Evolutionary conservation across 164 flowering plant species (phyloP), one percentile per base, ranked within the genome.

Genomic region (Magnolia officinalis): DNA sequence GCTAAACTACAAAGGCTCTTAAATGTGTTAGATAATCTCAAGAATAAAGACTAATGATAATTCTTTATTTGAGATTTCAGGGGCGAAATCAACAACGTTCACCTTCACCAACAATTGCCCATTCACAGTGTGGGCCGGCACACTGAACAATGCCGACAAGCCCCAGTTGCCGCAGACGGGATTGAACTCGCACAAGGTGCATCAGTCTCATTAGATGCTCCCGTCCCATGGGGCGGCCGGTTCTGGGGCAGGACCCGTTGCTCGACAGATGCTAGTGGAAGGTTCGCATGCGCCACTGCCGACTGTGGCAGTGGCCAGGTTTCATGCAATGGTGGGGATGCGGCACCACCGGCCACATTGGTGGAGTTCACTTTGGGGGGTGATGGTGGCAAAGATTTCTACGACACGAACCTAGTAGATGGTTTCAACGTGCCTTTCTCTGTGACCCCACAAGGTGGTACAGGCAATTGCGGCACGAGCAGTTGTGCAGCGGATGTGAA

Each of bases 191-290:
- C 63, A 8, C 1, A 80, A 14, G 67, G 80, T 7, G 73, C 71
- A 21, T 70, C 86, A 4, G 1, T 19, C 2, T 2, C 79, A 1
- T 1, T 84, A 0, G 19, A 70, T 16, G 80, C 76, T 10, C 81
- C 83, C 0, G 24, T 72, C 0, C 63, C 55, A 9, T 88, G 86
- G 88, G 78, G 83, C 0, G 87, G 87, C 74, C 83, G 88, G 2
- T n/a, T 88, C 50, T 89, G 89, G 89, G 90, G 80, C 31, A 78
- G 89, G 0, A 77, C 80, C 19, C 52, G 49, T 0, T 89, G 90
- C 83, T 52, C 76, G 1, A 67, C 72, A 4, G 64, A 80, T 74
- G 13, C 58, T 8, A 24, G 64, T 37, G 85, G 83, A 4, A 75
- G 55, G 23, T 78, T 81, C 73, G 67, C 26, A 2, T 88, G 88